phyloP scores from a whole-genome alignment of 345 rosid species.

The Populus pruinosa region DNA sequence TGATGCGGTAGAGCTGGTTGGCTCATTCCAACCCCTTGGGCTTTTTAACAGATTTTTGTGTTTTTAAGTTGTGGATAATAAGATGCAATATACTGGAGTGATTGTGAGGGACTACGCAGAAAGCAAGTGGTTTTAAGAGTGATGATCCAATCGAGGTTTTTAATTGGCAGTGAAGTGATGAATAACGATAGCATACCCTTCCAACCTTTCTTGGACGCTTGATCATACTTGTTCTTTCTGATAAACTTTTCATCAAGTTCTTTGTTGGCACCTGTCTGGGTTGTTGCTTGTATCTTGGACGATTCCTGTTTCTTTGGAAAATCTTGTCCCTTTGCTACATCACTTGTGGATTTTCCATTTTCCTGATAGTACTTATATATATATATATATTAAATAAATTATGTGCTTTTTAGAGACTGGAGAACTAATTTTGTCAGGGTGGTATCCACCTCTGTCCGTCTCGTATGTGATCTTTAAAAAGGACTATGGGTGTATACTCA shows the following conservation, averaged over 20 bases:
- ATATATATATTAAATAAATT: no score
- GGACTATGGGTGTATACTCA: background rate
- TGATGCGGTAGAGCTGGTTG: background rate
- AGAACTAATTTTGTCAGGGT: background rate
- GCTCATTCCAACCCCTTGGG: background rate
- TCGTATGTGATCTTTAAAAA: background rate
- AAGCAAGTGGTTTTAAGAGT: background rate
- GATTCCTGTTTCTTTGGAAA: background rate
- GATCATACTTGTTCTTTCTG: background rate
- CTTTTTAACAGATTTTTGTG: background rate
- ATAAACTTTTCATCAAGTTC: background rate
- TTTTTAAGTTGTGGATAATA: background rate
- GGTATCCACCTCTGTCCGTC: background rate
- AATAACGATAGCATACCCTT: background rate
- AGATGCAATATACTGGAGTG: background rate
- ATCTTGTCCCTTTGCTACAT: no score
- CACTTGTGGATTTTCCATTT: no score
- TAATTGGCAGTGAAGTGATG: background rate
- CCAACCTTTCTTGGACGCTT: background rate
- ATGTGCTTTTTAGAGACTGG: background rate
- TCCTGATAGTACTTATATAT: no score
- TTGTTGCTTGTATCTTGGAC: background rate
- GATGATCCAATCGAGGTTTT: background rate
- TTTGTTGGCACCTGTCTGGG: background rate
- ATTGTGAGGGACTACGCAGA: background rate